Evolutionary conservation across 1,284 basidiomycete genomes (phyloP).

Genomic region (Hortiboletus rubellus): DNA sequence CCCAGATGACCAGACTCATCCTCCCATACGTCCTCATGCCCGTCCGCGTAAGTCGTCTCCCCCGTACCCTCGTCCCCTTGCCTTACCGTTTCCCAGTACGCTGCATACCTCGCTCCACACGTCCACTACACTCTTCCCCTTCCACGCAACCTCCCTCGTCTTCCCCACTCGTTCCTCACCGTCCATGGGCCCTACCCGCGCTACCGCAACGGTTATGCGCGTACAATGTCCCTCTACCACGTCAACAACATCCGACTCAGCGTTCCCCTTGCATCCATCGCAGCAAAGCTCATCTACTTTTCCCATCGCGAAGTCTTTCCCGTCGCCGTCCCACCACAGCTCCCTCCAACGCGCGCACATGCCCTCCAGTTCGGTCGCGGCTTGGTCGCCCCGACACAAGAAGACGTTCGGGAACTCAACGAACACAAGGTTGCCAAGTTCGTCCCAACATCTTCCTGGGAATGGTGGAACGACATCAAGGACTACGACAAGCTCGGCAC

Average conservation of each 20-base stretch:
- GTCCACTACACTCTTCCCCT: conserved; percentile 59
- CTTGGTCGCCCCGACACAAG: conserved; percentile 48
- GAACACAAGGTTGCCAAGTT: conserved; percentile 34
- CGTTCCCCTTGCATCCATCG: conserved; percentile 51
- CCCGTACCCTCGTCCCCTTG: neutral
- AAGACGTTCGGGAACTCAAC: conserved; percentile 63
- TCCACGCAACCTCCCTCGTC: conserved; percentile 12
- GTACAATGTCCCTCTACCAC: conserved; percentile 42
- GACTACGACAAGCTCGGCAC: conserved; percentile 38
- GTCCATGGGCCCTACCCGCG: conserved; percentile 57
- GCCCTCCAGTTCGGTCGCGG: conserved; percentile 35
- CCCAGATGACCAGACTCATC: conserved; percentile 49
- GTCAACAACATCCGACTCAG: conserved; percentile 37
- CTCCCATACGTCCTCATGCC: conserved; percentile 59
- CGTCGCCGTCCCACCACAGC: conserved; percentile 45
- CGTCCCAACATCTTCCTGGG: conserved; percentile 37
- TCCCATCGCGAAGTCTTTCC: conserved; percentile 53
- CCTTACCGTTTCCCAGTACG: conserved; percentile 43
- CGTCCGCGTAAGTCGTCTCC: conserved; percentile 42
- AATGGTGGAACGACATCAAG: conserved; percentile 30
- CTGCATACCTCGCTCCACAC: conserved; percentile 58
- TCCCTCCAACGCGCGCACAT: conserved; percentile 49
- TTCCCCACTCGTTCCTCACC: conserved; percentile 45
- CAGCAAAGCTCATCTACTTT: conserved; percentile 65
- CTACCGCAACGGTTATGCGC: conserved; percentile 44